Evolutionary conservation across 106 monocot species (phyloP).

Genomic region (Posidonia australis): DNA sequence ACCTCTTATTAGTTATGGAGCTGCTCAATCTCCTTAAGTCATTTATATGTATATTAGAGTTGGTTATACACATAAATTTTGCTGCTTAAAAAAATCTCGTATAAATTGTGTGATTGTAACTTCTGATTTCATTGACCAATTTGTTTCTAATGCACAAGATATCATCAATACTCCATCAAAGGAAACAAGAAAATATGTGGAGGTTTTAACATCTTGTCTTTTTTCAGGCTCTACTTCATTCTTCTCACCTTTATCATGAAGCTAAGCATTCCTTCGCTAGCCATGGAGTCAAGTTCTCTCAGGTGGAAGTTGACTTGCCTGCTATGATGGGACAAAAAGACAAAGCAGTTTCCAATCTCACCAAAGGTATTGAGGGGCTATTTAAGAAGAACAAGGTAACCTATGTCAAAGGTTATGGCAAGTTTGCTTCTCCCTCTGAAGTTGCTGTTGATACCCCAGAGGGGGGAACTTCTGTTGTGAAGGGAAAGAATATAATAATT

Average conservation of each 20-base stretch:
- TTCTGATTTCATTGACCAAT: no score
- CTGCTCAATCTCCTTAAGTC: no score
- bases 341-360: conserved; percentile 65
- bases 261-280: conserved; percentile 48
- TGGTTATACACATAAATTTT: no score
- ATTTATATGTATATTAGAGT: no score
- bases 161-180: no score
- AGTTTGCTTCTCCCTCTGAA: conserved; percentile 56
- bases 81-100: no score
- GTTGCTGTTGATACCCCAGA: conserved; percentile 51
- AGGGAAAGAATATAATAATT: conserved; percentile 64
- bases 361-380: conserved; percentile 58
- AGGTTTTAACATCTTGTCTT: not conserved
- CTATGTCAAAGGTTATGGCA: conserved; percentile 66
- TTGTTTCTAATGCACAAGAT: no score
- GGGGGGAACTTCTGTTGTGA: conserved; percentile 39
- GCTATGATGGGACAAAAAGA: conserved; percentile 78
- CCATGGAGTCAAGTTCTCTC: conserved; percentile 58
- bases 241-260: conserved; percentile 78
- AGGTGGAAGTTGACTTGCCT: conserved; percentile 56
- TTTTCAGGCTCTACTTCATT: conserved; percentile 64
- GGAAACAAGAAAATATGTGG: not conserved
- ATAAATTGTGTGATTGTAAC: no score
- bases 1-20: no score
- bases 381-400: conserved; percentile 80